Conservation (phyloP, 352 stramenopile species). For the Globisporangium radiosum region DNA sequence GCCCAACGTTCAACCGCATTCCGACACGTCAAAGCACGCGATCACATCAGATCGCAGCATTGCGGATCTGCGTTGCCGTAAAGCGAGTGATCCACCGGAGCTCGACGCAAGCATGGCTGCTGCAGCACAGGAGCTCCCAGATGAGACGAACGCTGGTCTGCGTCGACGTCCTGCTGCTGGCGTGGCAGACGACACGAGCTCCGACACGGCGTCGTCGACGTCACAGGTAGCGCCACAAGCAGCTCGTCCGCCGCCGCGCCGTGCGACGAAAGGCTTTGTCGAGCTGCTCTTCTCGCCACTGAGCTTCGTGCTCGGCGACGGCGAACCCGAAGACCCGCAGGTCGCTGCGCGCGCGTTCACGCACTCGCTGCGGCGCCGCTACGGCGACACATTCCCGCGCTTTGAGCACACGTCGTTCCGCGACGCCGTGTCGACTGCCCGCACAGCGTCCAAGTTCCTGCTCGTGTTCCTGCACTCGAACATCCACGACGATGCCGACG, state of each 20-base stretch:
- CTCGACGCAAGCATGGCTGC: constrained; percentile 10
- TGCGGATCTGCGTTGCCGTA: neutral
- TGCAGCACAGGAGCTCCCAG: neutral
- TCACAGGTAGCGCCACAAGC: constrained; percentile 2
- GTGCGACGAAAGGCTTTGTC: constrained; percentile 48
- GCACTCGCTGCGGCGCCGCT: constrained; percentile 45
- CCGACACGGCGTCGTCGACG: constrained; percentile 12
- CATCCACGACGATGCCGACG: constrained; percentile 72
- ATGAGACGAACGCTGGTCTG: constrained; percentile 13
- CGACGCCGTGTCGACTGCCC: constrained; percentile 70
- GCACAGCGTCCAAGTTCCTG: constrained; percentile 78
- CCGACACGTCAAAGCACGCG: neutral
- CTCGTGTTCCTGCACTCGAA: constrained; percentile 82
- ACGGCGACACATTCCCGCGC: constrained; percentile 49
- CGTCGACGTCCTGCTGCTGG: constrained; percentile 22
- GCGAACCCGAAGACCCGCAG: constrained; percentile 62
- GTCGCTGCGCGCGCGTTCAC: constrained; percentile 45
- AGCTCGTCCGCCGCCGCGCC: neutral
- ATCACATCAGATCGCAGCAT: neutral
- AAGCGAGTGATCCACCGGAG: neutral
- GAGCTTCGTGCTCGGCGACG: constrained; percentile 68
- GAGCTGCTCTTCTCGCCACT: constrained; percentile 71
- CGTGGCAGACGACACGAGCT: constrained; percentile 7
- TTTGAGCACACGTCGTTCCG: constrained; percentile 82
- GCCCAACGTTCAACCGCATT: neutral